Percentiles rank a stretch among this genome's conserved stretches.
Evolutionary conservation across 306 rosid species (phyloP).

Genomic region (Myrica gale): DNA sequence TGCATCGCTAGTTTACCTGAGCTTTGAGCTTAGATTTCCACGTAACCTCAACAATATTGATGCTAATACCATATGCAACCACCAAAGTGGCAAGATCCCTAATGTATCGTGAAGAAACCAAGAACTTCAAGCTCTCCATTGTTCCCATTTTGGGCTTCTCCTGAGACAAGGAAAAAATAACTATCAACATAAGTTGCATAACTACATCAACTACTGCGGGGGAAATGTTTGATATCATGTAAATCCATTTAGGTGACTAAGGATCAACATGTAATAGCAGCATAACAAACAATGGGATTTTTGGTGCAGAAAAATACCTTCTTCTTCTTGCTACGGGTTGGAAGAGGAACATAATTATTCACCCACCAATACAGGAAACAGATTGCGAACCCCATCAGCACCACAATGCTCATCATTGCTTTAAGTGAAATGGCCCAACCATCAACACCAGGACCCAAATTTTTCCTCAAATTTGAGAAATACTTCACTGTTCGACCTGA

Average conservation of each 20-base stretch:
- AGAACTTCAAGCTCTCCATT: constrained; percentile 96
- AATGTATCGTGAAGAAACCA: constrained; percentile 86
- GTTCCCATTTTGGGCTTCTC: constrained; percentile 93
- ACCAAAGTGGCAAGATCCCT: constrained; percentile 96
- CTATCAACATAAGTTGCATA: constrained; percentile 7
- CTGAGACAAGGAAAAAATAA: constrained; percentile 41
- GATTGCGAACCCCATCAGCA: constrained; percentile 64
- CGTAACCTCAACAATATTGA: constrained; percentile 93
- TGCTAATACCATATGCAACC: constrained; percentile 93
- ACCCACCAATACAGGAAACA: constrained; percentile 93
- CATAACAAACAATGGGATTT: neutral
- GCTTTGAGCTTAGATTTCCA: constrained; percentile 99
- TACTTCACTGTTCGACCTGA: constrained; percentile 92
- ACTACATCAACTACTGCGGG: neutral
- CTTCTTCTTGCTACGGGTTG: constrained; percentile 87
- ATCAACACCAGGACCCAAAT: constrained; percentile 90
- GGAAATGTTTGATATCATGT: neutral
- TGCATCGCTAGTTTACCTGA: constrained; percentile 51
- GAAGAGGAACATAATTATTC: constrained; percentile 71
- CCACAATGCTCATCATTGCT: constrained; percentile 95
- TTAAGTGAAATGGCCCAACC: constrained; percentile 92
- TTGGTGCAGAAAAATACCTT: constrained; percentile 52
- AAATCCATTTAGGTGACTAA: neutral
- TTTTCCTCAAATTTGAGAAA: constrained; percentile 75
- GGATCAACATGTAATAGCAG: constrained; percentile 2